Evolutionary conservation across 2,329 filamentous ascomycete species (phyloP).

Genomic region (Leptosphaerulina australis): DNA sequence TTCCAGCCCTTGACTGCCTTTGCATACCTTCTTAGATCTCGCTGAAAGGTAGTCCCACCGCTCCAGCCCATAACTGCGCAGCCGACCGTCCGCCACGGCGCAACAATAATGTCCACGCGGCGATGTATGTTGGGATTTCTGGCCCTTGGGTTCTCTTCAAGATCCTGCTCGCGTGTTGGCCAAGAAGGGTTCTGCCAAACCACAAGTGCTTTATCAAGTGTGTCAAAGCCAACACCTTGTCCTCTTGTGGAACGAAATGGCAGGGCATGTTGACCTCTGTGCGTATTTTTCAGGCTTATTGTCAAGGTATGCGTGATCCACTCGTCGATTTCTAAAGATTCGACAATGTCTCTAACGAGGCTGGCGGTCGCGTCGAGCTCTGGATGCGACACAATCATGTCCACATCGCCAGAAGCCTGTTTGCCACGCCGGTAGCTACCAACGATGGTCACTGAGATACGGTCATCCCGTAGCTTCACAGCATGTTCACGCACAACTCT

Average conservation of each 20-base stretch:
- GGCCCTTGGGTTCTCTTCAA: constrained; percentile 43
- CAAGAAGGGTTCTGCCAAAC: constrained; percentile 79
- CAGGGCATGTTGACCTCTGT: constrained; percentile 71
- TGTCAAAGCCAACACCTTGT: constrained; percentile 73
- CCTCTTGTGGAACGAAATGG: constrained; percentile 56
- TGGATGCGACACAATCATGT: constrained; percentile 81
- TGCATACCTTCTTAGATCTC: constrained; percentile 81
- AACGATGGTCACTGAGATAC: constrained; percentile 68
- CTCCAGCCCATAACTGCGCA: constrained; percentile 90
- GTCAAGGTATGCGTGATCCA: constrained; percentile 84
- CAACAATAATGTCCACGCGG: constrained; percentile 89
- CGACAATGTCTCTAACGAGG: constrained; percentile 75
- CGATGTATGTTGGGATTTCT: constrained; percentile 78
- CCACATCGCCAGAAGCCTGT: constrained; percentile 75
- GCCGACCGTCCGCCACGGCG: constrained; percentile 85
- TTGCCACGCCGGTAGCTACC: constrained; percentile 86
- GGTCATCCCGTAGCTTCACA: constrained; percentile 61
- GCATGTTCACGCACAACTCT: constrained; percentile 69
- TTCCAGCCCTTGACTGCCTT: constrained; percentile 75
- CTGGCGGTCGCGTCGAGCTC: constrained; percentile 70
- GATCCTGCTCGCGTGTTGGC: constrained; percentile 48
- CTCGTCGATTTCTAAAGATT: constrained; percentile 68
- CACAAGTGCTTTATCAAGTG: constrained; percentile 87
- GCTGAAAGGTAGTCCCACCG: constrained; percentile 85
- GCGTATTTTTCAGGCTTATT: constrained; percentile 71